phyloP scores from a whole-genome alignment of 2,329 filamentous ascomycete species.

The Huntiella decipiens region DNA sequence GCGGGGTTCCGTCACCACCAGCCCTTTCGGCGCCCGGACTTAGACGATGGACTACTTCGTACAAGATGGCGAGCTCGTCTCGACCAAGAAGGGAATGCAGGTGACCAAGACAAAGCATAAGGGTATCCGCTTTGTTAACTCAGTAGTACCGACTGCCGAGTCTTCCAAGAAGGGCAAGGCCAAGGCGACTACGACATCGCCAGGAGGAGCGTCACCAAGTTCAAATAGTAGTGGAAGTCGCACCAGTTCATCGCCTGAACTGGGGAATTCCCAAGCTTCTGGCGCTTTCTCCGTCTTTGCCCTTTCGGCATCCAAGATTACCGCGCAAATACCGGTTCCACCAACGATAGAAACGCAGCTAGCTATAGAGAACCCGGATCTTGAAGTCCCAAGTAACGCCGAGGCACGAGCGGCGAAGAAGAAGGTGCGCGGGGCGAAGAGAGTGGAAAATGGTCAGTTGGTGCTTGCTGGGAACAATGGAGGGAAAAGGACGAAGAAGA shows the following conservation, averaged over 20 bases:
- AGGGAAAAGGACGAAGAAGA: constrained; percentile 5
- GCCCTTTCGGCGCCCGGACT: not conserved
- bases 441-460: not conserved
- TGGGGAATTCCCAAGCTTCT: not conserved
- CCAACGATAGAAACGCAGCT: constrained; percentile 1
- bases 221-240: not conserved
- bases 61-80: constrained; percentile 20
- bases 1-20: not conserved
- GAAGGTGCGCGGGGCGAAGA: constrained; percentile 1
- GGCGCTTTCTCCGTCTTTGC: constrained; percentile 10
- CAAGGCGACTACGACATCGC: not conserved
- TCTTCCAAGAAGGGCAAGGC: not conserved
- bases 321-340: constrained; percentile 6
- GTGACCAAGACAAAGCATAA: constrained; percentile 23
- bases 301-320: constrained; percentile 5
- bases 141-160: constrained; percentile 12
- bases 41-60: constrained; percentile 24
- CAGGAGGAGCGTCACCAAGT: not conserved
- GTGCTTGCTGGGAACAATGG: not conserved
- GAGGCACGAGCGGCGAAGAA: not conserved
- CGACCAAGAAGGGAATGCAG: constrained; percentile 21
- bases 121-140: constrained; percentile 22
- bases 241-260: not conserved
- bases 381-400: not conserved
- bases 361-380: not conserved